Evolutionary conservation across 148 eudicot genomes (phyloP).

Genomic region (Spergularia bocconei): DNA sequence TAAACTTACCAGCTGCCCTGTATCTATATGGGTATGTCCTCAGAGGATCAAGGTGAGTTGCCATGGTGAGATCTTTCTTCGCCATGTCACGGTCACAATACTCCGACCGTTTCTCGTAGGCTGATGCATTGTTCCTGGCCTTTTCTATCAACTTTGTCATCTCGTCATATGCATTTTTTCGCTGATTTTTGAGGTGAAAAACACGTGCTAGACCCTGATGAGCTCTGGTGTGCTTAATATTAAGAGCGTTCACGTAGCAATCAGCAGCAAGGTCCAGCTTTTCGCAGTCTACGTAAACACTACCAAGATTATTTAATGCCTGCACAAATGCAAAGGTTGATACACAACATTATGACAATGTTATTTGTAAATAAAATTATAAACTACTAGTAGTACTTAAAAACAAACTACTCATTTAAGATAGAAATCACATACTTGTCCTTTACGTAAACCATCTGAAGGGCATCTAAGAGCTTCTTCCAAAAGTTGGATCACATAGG

Average conservation of each 20-base stretch:
- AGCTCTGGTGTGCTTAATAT: conserved; percentile 85
- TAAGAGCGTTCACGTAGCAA: conserved; percentile 85
- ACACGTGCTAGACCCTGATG: conserved; percentile 96
- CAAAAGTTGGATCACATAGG: conserved; percentile 63
- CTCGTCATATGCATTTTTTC: conserved; percentile 87
- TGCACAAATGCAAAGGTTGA: conserved; percentile 31
- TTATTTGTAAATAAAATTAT: too few species aligned
- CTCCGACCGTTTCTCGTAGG: conserved; percentile 88
- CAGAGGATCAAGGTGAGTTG: conserved; percentile 75
- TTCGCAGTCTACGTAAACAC: conserved; percentile 81
- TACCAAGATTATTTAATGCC: conserved; percentile 89
- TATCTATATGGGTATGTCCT: conserved; percentile 86
- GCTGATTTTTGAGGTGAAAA: conserved; percentile 65
- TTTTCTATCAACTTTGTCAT: conserved; percentile 89
- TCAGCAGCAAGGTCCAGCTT: conserved; percentile 86
- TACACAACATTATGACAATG: conserved; percentile 6
- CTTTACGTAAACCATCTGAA: conserved; percentile 89
- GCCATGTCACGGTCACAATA: conserved; percentile 93
- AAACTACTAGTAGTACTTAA: too few species aligned
- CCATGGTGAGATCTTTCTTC: conserved; percentile 69
- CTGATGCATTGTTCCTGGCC: conserved; percentile 81
- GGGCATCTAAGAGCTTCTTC: conserved; percentile 94
- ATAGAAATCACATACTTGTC: conserved; percentile 55
- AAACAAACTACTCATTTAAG: background rate
- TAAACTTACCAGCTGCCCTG: conserved; percentile 78